Conservation (phyloP, 2,329 filamentous ascomycete genomes). For the Albophoma yamanashiensis region DNA sequence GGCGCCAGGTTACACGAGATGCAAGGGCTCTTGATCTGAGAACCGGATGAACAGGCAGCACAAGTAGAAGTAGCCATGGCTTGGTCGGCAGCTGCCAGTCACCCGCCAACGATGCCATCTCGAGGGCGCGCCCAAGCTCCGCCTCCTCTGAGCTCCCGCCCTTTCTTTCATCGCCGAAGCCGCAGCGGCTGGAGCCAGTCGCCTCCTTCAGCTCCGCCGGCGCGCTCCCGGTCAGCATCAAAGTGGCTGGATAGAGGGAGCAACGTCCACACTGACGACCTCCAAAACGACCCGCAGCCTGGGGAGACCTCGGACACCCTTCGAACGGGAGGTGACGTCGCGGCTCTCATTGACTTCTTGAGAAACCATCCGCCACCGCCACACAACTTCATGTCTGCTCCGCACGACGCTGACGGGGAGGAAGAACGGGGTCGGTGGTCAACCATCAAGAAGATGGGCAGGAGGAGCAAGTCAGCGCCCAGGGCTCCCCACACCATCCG, state of each 20-base stretch:
- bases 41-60: neutral
- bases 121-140: neutral
- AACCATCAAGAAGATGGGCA: constrained; percentile 28
- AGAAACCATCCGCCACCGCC: constrained; percentile 36
- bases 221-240: neutral
- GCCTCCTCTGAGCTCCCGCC: neutral
- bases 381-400: constrained; percentile 38
- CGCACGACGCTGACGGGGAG: constrained; percentile 16
- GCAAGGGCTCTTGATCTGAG: neutral
- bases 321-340: constrained; percentile 15
- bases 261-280: constrained; percentile 1
- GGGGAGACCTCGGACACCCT: constrained; percentile 6
- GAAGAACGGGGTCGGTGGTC: constrained; percentile 27
- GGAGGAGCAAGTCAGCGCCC: constrained; percentile 23
- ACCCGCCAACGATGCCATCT: neutral
- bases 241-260: neutral
- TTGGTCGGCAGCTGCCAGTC: neutral
- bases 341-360: constrained; percentile 36
- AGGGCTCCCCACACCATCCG: constrained; percentile 20
- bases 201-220: neutral
- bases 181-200: neutral
- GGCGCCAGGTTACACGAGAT: neutral
- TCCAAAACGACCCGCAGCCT: constrained; percentile 1
- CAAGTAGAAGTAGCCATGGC: neutral
- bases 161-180: constrained; percentile 3